Percentiles rank a stretch among this genome's conserved stretches.
phyloP scores from a whole-genome alignment of 805 yeast genomes.

The Lipomyces starkeyi region DNA sequence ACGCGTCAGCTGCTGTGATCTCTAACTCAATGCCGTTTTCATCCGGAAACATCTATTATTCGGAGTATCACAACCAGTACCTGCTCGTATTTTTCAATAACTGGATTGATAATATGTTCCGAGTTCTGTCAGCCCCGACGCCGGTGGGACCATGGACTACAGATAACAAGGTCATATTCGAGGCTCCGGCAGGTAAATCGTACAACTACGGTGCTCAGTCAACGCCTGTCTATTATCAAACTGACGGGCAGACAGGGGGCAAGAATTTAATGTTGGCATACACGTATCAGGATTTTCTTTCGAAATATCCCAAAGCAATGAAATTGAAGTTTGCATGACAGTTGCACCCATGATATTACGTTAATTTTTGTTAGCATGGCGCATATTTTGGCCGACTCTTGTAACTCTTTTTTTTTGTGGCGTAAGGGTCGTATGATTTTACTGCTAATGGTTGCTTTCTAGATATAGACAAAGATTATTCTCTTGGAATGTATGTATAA shows the following conservation, averaged over 20 bases:
- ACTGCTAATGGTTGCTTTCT: background rate
- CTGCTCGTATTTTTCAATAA: conserved; percentile 25
- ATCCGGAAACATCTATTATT: conserved; percentile 18
- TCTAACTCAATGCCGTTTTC: conserved; percentile 8
- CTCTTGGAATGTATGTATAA: background rate
- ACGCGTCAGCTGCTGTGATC: conserved; percentile 21
- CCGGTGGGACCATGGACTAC: conserved; percentile 28
- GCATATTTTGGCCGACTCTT: background rate
- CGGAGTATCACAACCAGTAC: conserved; percentile 22
- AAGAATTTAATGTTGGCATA: conserved; percentile 15
- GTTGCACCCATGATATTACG: background rate
- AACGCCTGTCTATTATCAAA: conserved; percentile 9
- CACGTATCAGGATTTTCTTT: conserved; percentile 17
- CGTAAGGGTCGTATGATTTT: background rate
- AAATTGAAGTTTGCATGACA: conserved; percentile 8
- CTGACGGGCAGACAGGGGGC: conserved; percentile 12
- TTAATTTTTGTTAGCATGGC: background rate
- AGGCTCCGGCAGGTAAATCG: conserved; percentile 3
- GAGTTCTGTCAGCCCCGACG: conserved; percentile 20
- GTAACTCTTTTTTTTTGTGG: background rate
- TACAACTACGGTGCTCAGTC: conserved; percentile 24
- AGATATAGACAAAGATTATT: background rate
- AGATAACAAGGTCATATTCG: conserved; percentile 5
- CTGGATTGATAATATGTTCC: conserved; percentile 18
- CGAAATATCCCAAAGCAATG: conserved; percentile 16